Evolutionary conservation across 2,329 filamentous ascomycete genomes (phyloP).

Genomic region (Mariannaea elegans): DNA sequence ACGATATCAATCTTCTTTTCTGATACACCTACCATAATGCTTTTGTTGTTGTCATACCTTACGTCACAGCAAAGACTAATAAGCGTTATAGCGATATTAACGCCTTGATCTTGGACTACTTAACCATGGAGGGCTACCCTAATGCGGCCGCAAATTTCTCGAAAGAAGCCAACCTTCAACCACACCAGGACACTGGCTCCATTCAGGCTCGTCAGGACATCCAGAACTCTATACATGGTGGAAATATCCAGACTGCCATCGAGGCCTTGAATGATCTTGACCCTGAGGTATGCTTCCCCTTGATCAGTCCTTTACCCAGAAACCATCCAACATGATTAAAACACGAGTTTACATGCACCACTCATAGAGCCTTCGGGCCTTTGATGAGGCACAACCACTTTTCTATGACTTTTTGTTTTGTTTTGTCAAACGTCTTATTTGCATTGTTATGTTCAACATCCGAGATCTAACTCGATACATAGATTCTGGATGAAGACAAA

Average conservation of each 20-base stretch:
- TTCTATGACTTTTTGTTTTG: slow-evolving; percentile 48
- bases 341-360: slow-evolving; percentile 97
- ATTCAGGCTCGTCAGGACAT: slow-evolving; percentile 86
- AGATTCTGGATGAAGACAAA: slow-evolving; percentile 89
- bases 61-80: slow-evolving; percentile 38
- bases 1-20: slow-evolving; percentile 74
- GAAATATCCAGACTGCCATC: slow-evolving; percentile 86
- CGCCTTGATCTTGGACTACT: slow-evolving; percentile 92
- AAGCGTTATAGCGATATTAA: slow-evolving; percentile 82
- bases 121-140: slow-evolving; percentile 95
- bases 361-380: slow-evolving; percentile 88
- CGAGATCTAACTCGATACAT: slow-evolving; percentile 25
- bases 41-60: slow-evolving; percentile 1
- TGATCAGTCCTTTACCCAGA: slow-evolving; percentile 17
- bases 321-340: slow-evolving; percentile 81
- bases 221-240: slow-evolving; percentile 83
- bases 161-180: slow-evolving; percentile 86
- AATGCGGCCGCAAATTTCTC: slow-evolving; percentile 93
- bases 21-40: slow-evolving; percentile 45
- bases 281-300: slow-evolving; percentile 76
- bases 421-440: slow-evolving; percentile 8
- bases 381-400: slow-evolving; percentile 89
- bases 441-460: neutral
- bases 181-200: slow-evolving; percentile 74
- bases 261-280: slow-evolving; percentile 89